Evolutionary conservation across 345 rosid species (phyloP).

Genomic region (Citrus inodora): DNA sequence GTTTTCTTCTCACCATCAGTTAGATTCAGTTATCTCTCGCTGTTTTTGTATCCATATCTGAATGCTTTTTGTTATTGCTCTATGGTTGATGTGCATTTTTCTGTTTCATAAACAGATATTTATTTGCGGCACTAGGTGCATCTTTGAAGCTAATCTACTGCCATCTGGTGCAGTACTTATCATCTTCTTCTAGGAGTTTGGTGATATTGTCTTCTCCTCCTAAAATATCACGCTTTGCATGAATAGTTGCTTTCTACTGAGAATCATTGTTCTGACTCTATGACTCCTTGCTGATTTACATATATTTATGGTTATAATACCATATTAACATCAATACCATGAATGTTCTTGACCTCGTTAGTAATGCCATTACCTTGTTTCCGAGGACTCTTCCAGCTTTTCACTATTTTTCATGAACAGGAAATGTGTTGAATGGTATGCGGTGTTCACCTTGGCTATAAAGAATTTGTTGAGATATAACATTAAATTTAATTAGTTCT

Average conservation of each 20-base stretch:
- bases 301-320: neutral
- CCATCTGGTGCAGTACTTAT: neutral
- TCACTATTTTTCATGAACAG: neutral
- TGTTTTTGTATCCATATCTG: neutral
- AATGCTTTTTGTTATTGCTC: neutral
- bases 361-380: neutral
- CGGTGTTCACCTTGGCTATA: neutral
- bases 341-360: neutral
- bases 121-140: neutral
- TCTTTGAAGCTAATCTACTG: neutral
- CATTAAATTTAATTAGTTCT: neutral
- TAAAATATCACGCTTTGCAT: neutral
- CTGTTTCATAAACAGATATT: neutral
- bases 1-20: neutral
- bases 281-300: too few species aligned
- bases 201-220: neutral
- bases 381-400: neutral
- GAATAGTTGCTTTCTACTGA: neutral
- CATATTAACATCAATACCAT: neutral
- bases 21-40: neutral
- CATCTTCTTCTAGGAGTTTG: neutral
- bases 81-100: neutral
- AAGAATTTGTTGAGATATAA: neutral
- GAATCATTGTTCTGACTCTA: too few species aligned
- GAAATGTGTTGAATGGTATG: neutral